These are phyloP conservation scores for Citrus cavaleriei DNA, from an alignment of 345 rosid species.

Conservation along the genomic window DNA sequence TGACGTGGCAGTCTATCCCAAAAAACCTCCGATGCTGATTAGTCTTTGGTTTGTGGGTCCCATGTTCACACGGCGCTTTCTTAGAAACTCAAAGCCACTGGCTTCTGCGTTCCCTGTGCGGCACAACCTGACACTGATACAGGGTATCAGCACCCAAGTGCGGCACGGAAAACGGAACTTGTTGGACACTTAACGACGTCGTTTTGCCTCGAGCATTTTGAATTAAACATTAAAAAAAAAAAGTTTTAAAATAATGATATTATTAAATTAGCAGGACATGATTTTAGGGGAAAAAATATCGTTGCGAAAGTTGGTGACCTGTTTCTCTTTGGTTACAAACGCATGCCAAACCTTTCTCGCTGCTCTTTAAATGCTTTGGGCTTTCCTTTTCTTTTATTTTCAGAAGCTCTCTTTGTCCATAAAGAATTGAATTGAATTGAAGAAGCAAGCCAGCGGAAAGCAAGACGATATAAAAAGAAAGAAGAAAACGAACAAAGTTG, in stretches of 20 bases:
- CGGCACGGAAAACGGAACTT: background rate
- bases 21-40: background rate
- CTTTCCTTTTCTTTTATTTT: background rate
- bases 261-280: background rate
- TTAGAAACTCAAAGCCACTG: background rate
- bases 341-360: conserved; percentile 6
- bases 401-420: background rate
- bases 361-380: background rate
- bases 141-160: background rate
- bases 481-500: conserved; percentile 19
- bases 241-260: background rate
- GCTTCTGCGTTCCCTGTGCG: no score
- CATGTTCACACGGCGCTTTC: conserved; percentile 5
- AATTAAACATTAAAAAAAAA: no score
- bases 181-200: background rate
- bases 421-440: no score
- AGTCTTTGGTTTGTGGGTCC: background rate
- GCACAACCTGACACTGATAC: background rate
- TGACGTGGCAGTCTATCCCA: conserved; percentile 5
- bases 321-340: conserved; percentile 17
- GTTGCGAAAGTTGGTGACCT: conserved; percentile 1
- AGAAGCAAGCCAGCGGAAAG: background rate
- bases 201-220: background rate
- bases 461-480: background rate
- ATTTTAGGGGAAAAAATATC: background rate